A percentile compares a stretch with the other conserved stretches of the same genome.
These are phyloP conservation scores for Tulasnella sp. DNA, from an alignment of 768 basidiomycete genomes.

Conservation along the genomic window DNA sequence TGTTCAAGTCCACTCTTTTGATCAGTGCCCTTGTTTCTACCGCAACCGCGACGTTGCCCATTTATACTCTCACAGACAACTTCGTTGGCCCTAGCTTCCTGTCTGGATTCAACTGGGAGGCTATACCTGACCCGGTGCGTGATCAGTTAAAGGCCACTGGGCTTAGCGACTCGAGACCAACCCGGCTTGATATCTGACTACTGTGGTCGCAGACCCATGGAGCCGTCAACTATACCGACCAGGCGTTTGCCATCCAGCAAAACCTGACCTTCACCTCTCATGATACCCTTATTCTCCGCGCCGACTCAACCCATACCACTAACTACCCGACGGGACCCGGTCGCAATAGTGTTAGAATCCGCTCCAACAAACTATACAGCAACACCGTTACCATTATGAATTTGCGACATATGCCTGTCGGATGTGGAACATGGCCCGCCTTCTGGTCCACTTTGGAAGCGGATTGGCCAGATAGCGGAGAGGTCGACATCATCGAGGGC, in stretches of 20 bases:
- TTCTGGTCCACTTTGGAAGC: slow-evolving; percentile 14
- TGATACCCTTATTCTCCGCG: slow-evolving; percentile 13
- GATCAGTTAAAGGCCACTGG: slow-evolving; percentile 17
- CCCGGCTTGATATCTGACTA: background rate
- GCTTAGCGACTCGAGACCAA: background rate
- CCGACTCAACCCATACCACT: slow-evolving; percentile 9
- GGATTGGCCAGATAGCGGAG: slow-evolving; percentile 6
- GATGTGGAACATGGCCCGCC: slow-evolving; percentile 17
- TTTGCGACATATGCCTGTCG: slow-evolving; percentile 10
- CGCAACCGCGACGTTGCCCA: too few relatives aligned
- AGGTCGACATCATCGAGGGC: slow-evolving; percentile 20
- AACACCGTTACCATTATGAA: slow-evolving; percentile 2
- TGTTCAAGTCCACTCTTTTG: too few relatives aligned
- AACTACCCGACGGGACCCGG: slow-evolving; percentile 8
- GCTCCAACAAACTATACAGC: slow-evolving; percentile 11
- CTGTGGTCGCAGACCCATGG: background rate
- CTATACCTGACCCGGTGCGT: slow-evolving; percentile 18
- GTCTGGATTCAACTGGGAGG: slow-evolving; percentile 15
- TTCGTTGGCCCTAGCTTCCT: slow-evolving; percentile 18
- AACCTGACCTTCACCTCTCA: slow-evolving; percentile 12
- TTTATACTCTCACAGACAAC: slow-evolving; percentile 16
- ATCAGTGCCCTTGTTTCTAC: too few relatives aligned
- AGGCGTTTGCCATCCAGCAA: background rate
- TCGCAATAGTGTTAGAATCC: slow-evolving; percentile 10
- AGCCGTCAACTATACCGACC: background rate